Base-by-base conservation (phyloP, 495 filamentous ascomycete species). In the Penicillium alfredii region DNA sequence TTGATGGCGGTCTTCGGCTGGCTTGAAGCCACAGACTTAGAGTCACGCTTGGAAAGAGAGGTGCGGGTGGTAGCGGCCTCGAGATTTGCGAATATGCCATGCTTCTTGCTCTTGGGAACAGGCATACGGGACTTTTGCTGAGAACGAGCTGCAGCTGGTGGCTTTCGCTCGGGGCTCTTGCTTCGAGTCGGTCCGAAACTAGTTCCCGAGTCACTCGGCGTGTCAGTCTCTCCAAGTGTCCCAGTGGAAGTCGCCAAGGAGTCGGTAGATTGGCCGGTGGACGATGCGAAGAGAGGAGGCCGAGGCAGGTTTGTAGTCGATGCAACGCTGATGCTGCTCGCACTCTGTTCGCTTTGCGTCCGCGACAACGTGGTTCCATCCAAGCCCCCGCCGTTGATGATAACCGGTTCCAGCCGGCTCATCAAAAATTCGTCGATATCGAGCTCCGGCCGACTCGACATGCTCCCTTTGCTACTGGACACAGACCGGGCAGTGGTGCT, bases 391-490 rank as follows among this genome's bases (percentile, higher is more conserved):
- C 93, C 93, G 19, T 79, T 78, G 47, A 97, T 88, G 45, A 94
- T 68, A 22, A 94, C 88, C 9, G 92, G 92, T 27, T 83, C 80
- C 51, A 96, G 79, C 13, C 92, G 75, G 36, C 88, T 80, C 21
- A 75, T 64, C 4, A 95, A 62, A 32, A 83, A 86, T 24, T 82
- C 76, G 45, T 86, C 82, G 24, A 80, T 62, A 7, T 73, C 72
- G 17, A 69, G 53, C 8, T 74, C 77, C 12, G 64, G 69, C 8
- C 65, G 66, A 41, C 71, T 75, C 6, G 58, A 66, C 33, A 62
- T 55, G 44, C 74, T 78, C 25, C 63, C 69, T 30, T 81, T 78
- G 35, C 71, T 66, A 24, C 66, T 76, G 6, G 64, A 50, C 15
- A 67, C 47, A 31, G 72, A 76, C 25, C 60, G 66, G 4, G 59